These are phyloP conservation scores for Chaetomiaceae sp. DNA, from an alignment of 2,329 filamentous ascomycete genomes.

Conservation along the genomic window DNA sequence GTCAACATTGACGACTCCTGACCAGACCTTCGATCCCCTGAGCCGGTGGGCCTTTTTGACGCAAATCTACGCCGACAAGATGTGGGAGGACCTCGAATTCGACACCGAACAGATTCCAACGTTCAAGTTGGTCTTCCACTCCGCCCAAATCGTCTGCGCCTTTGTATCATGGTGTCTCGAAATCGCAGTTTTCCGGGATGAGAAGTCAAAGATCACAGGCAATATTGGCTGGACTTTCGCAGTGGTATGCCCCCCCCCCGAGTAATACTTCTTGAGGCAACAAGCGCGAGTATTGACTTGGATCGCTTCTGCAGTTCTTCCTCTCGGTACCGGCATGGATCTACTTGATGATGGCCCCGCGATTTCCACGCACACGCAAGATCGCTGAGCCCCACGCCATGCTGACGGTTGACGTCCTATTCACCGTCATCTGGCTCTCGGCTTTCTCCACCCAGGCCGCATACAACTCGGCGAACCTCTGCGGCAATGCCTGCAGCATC, in stretches of 20 bases:
- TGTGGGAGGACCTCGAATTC: constrained; percentile 48
- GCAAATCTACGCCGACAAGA: constrained; percentile 24
- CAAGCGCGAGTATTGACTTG: neutral
- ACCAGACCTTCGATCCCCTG: neutral
- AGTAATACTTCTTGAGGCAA: too few species aligned
- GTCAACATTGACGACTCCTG: constrained; percentile 1
- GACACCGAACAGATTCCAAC: constrained; percentile 51
- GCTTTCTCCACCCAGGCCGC: constrained; percentile 62
- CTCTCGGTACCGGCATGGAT: constrained; percentile 60
- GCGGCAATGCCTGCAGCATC: constrained; percentile 52
- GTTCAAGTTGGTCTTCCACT: constrained; percentile 56
- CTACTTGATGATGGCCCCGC: constrained; percentile 60
- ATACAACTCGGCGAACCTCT: constrained; percentile 55
- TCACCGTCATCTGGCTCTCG: constrained; percentile 60
- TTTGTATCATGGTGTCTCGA: constrained; percentile 56
- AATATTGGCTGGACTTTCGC: constrained; percentile 61
- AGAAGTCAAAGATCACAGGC: constrained; percentile 48
- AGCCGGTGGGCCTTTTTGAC: neutral
- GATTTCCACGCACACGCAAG: constrained; percentile 57
- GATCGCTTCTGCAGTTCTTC: constrained; percentile 51
- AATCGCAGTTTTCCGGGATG: constrained; percentile 53
- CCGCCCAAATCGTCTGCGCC: constrained; percentile 49
- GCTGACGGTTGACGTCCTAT: constrained; percentile 54
- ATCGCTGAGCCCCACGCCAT: constrained; percentile 61
- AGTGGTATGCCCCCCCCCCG: constrained; percentile 47